These are phyloP conservation scores for Penicillium pulvis DNA, from an alignment of 495 filamentous ascomycete genomes.

Conservation along the genomic window DNA sequence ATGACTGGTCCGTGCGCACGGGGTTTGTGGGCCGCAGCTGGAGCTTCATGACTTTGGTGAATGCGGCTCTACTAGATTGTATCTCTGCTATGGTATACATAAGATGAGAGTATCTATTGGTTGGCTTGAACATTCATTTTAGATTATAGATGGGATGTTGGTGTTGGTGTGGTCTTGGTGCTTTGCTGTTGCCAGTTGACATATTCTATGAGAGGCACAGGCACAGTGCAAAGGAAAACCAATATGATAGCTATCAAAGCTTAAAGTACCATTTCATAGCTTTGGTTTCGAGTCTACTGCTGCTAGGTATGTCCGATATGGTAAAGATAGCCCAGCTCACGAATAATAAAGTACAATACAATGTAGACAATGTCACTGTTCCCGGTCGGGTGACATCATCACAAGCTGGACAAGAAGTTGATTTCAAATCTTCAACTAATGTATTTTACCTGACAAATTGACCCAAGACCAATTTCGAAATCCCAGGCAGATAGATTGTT, in stretches of 20 bases:
- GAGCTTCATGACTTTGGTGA: background rate
- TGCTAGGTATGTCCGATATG: background rate
- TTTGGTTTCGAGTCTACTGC: background rate
- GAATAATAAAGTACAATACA: background rate
- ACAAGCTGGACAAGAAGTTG: background rate
- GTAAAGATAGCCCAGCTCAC: background rate
- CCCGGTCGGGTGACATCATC: slow-evolving; percentile 33
- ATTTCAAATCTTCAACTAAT: background rate
- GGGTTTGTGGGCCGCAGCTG: background rate
- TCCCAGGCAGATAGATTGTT: background rate
- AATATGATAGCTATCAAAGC: too few relatives aligned
- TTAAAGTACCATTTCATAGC: too few relatives aligned
- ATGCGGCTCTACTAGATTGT: background rate
- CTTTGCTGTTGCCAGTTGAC: too few relatives aligned
- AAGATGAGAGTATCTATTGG: too few relatives aligned
- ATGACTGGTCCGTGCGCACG: background rate
- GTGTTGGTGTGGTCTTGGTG: too few relatives aligned
- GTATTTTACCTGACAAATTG: background rate
- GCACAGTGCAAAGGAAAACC: background rate
- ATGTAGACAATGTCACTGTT: background rate
- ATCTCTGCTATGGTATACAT: too few relatives aligned
- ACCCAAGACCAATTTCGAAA: background rate
- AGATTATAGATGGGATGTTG: too few relatives aligned
- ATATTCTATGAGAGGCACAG: background rate
- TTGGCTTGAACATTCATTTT: too few relatives aligned